Conservation (phyloP, 129 eudicot species). For the Tagetes erecta region DNA sequence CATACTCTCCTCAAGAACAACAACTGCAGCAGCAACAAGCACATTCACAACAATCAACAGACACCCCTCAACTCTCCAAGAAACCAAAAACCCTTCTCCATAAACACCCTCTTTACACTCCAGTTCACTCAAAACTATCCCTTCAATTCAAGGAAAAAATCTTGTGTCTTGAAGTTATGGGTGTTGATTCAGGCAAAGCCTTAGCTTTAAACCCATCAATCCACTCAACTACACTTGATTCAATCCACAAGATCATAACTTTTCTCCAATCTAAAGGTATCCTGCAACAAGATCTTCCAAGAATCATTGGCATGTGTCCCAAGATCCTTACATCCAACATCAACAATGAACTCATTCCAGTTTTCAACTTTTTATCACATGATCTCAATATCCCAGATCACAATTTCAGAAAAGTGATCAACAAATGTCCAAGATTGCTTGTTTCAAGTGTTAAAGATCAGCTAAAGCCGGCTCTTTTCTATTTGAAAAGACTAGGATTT, state of each 20-base stretch:
- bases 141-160: slow-evolving; percentile 86
- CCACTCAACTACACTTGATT: slow-evolving; percentile 55
- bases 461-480: slow-evolving; percentile 75
- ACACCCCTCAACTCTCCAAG: slow-evolving; percentile 43
- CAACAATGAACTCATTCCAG: slow-evolving; percentile 57
- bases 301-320: slow-evolving; percentile 85
- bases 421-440: slow-evolving; percentile 85
- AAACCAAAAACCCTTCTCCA: slow-evolving; percentile 67
- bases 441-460: slow-evolving; percentile 73
- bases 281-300: slow-evolving; percentile 62
- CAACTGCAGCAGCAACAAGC: background rate
- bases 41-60: slow-evolving; percentile 34
- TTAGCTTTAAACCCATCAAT: slow-evolving; percentile 52
- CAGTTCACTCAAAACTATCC: slow-evolving; percentile 63
- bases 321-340: slow-evolving; percentile 61
- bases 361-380: slow-evolving; percentile 61
- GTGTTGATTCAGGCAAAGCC: slow-evolving; percentile 89
- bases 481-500: slow-evolving; percentile 74
- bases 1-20: slow-evolving; percentile 39
- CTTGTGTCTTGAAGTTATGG: slow-evolving; percentile 88
- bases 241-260: slow-evolving; percentile 56
- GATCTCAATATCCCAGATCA: slow-evolving; percentile 66
- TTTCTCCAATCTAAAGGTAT: slow-evolving; percentile 64
- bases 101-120: slow-evolving; percentile 73
- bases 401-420: slow-evolving; percentile 60